Evolutionary conservation across 768 basidiomycete genomes (phyloP), one percentile per base, ranked within the genome.

Genomic region (Phaeotremella fagi): DNA sequence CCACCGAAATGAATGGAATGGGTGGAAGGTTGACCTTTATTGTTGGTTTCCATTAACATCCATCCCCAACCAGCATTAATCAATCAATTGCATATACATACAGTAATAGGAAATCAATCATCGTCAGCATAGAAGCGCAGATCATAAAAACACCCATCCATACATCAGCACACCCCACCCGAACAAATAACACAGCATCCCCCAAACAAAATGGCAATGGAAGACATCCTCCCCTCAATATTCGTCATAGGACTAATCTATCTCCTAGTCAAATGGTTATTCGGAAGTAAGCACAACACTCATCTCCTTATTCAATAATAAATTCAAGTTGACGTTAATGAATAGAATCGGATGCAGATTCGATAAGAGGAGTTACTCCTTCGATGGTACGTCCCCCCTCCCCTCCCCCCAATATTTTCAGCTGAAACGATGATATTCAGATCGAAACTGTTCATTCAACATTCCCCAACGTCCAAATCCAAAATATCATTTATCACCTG

Each of bases 361-460:
- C 38, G 18, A 65, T 68, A 29, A 50, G 55, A 25, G 68, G 68
- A n/a, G 58, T 70, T 3, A 64, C 59, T 1, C 43, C 48, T 1
- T 23, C 57, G 9, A 70, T 66, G 64, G 68, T 66, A 33, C 37
- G 61, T 35, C 27, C 47, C 29, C 14, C 33, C 11, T 25, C 26
- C 36, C 15, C 35, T 33, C 31, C 31, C 7, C 31, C 31, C 31
- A 16, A 33, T 7, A 33, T 33, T n/a, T n/a, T 15, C 45, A 31
- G 7, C 22, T 46, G 23, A 36, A 9, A n/a, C 12, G 24, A 11
- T 14, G 16, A 14, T 14, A 16, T 16, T 29, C 46, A 72, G 71
- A 64, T 72, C 48, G 60, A 67, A 27, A 66, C 63, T 1, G 58
- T 74, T 3, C 66, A 72, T 27, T 46, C 62, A 9, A 61, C 71